Base-by-base conservation (phyloP, 2,329 filamentous ascomycete species). In the Amesomyces nigricolor region DNA sequence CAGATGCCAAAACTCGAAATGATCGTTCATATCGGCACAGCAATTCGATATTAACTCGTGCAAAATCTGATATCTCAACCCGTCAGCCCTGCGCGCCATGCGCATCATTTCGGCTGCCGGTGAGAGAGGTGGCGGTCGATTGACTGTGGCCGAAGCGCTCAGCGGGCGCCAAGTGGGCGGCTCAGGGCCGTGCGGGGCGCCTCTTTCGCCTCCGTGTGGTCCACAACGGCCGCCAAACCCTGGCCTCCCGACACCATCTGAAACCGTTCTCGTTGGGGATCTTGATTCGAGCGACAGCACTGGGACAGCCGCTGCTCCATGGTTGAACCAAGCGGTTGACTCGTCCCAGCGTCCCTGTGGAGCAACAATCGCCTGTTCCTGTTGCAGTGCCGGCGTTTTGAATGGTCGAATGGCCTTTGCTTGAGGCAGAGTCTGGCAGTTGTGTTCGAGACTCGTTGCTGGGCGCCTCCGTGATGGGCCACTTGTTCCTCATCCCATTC, bases 261-360 rank as follows among this genome's bases (percentile, higher is more conserved):
- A 67, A 67, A 67, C 65, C 53, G 49, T 56, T 59, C 49, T 50
- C 61, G 65, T 66, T 63, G 61, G 61, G 63, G 60, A 62, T 46
- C 44, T 59, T 49, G 50, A 51, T 61, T 65, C 64, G 56, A 54
- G 52, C 39, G 47, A 50, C 61, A 42, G 58, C 48, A 46, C 51
- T 30, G 51, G 40, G 17, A 55, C 49, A 53, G 38, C 39, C 38
- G 50, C 30, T 53, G 47, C 53, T 16, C 53, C 56, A 54, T 35
- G 22, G 37, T 43, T 61, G 59, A 52, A 50, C 51, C 57, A 57
- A 30, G 58, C 43, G 43, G 55, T 58, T 59, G 60, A 61, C 55
- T 62, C 55, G 54, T 47, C 37, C 32, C 19, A 35, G 32, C 3
- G 43, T 47, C 29, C 32, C 42, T 19, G 53, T 57, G 54, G 54